Evolutionary conservation across 2,329 filamentous ascomycete species (phyloP).

Genomic region (Sporothrix pseudoabietina): DNA sequence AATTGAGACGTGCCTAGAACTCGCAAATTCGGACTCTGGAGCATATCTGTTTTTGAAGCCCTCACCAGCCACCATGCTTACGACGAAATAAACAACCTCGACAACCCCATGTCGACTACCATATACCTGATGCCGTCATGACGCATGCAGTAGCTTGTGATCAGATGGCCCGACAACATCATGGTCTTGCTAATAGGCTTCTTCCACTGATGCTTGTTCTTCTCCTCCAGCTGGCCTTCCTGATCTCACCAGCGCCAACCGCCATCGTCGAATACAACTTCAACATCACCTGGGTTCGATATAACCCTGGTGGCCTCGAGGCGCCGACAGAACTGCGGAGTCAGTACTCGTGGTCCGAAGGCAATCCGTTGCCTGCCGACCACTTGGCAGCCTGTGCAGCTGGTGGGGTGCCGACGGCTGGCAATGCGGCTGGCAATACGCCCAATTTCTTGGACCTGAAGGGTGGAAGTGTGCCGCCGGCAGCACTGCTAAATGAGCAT

Average conservation of each 20-base stretch:
- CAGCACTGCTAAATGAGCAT: constrained; percentile 45
- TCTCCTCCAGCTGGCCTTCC: not conserved
- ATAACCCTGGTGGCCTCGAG: constrained; percentile 68
- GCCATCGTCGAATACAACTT: constrained; percentile 55
- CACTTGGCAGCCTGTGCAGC: constrained; percentile 59
- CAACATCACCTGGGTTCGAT: constrained; percentile 68
- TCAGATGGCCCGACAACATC: not conserved
- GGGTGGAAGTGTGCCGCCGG: constrained; percentile 35
- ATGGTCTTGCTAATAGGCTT: not conserved
- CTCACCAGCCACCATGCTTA: not conserved
- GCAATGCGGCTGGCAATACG: constrained; percentile 39
- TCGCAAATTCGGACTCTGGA: not conserved
- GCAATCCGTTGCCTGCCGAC: constrained; percentile 54
- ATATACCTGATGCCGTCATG: not conserved
- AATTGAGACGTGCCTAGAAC: too few species aligned
- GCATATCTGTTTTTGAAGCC: too few species aligned
- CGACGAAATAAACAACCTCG: not conserved
- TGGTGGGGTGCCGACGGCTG: constrained; percentile 29
- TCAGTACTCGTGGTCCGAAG: constrained; percentile 45
- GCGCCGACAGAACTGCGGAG: constrained; percentile 48
- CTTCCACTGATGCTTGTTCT: not conserved
- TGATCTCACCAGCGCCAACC: not conserved
- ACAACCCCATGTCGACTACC: not conserved
- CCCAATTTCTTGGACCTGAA: constrained; percentile 36
- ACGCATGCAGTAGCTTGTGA: not conserved